These are phyloP conservation scores for Yarrowia porcina DNA, from an alignment of 805 yeast genomes.

Conservation along the genomic window DNA sequence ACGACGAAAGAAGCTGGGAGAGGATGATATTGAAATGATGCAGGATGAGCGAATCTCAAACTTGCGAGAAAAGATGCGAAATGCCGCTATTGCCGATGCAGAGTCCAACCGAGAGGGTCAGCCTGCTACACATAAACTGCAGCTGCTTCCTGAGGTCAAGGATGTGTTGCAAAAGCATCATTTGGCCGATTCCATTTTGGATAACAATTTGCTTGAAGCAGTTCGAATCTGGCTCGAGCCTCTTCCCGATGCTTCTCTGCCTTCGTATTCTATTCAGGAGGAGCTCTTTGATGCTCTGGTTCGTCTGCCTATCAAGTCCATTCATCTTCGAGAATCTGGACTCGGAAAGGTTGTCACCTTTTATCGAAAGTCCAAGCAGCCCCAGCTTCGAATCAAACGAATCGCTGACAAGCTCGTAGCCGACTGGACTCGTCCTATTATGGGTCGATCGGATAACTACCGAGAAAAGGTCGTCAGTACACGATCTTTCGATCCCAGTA, in stretches of 20 bases:
- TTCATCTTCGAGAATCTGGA: constrained; percentile 91
- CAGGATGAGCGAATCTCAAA: constrained; percentile 85
- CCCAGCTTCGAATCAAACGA: constrained; percentile 81
- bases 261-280: constrained; percentile 95
- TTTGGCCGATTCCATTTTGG: constrained; percentile 87
- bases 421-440: constrained; percentile 97
- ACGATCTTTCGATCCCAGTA: constrained; percentile 52
- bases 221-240: constrained; percentile 98
- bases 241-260: constrained; percentile 93
- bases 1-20: constrained; percentile 63
- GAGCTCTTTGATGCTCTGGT: constrained; percentile 72
- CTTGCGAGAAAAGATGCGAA: constrained; percentile 84
- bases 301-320: constrained; percentile 87
- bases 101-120: constrained; percentile 56
- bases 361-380: constrained; percentile 84
- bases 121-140: constrained; percentile 74
- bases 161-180: constrained; percentile 74
- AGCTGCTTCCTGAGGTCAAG: constrained; percentile 74
- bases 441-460: constrained; percentile 92
- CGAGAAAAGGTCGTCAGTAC: constrained; percentile 76
- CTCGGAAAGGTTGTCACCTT: constrained; percentile 91
- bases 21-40: constrained; percentile 90
- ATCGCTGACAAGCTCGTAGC: constrained; percentile 88
- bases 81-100: constrained; percentile 53
- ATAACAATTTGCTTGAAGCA: constrained; percentile 88